Conservation (phyloP, 2,329 filamentous ascomycete genomes). For the Monascus ruber region DNA sequence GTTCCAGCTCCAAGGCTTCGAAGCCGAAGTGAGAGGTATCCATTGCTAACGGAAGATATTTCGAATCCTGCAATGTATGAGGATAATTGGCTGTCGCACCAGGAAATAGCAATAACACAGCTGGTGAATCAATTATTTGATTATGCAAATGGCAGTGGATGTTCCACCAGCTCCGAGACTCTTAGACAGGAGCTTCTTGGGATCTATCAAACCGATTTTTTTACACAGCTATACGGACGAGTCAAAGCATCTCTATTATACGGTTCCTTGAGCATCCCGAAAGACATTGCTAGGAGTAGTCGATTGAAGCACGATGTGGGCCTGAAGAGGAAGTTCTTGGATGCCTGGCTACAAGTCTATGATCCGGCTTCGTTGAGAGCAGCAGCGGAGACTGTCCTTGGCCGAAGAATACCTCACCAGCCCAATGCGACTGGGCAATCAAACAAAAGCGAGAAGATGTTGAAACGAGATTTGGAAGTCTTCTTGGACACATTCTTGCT, state of each 20-base stretch:
- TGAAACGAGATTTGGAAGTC: constrained; percentile 35
- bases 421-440: constrained; percentile 2
- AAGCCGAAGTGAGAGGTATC: constrained; percentile 31
- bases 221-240: constrained; percentile 43
- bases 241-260: constrained; percentile 48
- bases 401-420: constrained; percentile 35
- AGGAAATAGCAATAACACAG: constrained; percentile 51
- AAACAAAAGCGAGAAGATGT: constrained; percentile 10
- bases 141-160: constrained; percentile 12
- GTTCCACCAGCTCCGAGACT: constrained; percentile 12
- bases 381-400: constrained; percentile 48
- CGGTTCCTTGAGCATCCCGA: constrained; percentile 46
- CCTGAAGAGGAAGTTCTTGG: constrained; percentile 44
- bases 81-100: constrained; percentile 51
- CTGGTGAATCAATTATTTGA: constrained; percentile 47
- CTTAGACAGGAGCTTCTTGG: constrained; percentile 40
- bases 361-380: constrained; percentile 39
- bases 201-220: constrained; percentile 42
- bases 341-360: constrained; percentile 49
- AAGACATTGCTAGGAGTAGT: constrained; percentile 36
- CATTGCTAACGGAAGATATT: constrained; percentile 44
- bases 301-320: constrained; percentile 47
- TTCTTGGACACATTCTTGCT: constrained; percentile 50
- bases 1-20: constrained; percentile 18
- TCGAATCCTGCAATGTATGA: constrained; percentile 49